phyloP scores from a whole-genome alignment of 306 rosid genomes.

The Prosopis cineraria region DNA sequence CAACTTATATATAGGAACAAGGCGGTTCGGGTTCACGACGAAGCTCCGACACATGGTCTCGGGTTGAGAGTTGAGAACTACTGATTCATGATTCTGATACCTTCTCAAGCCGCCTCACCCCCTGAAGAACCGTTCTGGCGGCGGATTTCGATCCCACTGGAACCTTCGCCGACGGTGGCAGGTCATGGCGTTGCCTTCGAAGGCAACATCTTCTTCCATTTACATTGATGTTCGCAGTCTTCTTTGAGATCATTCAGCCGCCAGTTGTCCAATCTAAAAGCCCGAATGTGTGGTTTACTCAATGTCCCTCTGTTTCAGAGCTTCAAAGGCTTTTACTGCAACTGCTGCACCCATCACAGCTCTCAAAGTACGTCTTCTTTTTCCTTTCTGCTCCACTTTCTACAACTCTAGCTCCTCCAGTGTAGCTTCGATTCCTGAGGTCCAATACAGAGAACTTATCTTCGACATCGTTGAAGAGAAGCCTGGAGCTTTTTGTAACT shows the following conservation, averaged over 20 bases:
- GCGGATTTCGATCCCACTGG: background rate
- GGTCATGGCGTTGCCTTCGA: conserved; percentile 19
- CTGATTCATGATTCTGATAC: background rate
- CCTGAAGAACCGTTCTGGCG: background rate
- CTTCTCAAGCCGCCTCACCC: background rate
- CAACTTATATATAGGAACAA: background rate
- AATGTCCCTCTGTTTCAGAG: conserved; percentile 74
- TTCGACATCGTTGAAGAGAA: conserved; percentile 45
- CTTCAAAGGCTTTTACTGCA: conserved; percentile 54
- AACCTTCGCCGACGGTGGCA: background rate
- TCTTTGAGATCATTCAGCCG: background rate
- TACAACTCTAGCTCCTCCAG: conserved; percentile 32
- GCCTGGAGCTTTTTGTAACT: conserved; percentile 45
- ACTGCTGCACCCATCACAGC: conserved; percentile 27
- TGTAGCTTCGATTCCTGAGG: conserved; percentile 11
- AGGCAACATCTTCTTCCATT: background rate
- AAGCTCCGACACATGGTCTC: background rate
- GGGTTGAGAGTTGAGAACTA: background rate
- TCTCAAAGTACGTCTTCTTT: conserved; percentile 53
- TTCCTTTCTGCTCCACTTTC: conserved; percentile 46
- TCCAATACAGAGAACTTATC: conserved; percentile 38
- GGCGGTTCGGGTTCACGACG: background rate
- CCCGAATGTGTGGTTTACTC: conserved; percentile 43
- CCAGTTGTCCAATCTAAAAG: background rate
- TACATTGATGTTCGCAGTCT: background rate